Evolutionary conservation across 352 stramenopile genomes (phyloP), one percentile per base, ranked within the genome.

Genomic region (Globisporangium heterothallicum): DNA sequence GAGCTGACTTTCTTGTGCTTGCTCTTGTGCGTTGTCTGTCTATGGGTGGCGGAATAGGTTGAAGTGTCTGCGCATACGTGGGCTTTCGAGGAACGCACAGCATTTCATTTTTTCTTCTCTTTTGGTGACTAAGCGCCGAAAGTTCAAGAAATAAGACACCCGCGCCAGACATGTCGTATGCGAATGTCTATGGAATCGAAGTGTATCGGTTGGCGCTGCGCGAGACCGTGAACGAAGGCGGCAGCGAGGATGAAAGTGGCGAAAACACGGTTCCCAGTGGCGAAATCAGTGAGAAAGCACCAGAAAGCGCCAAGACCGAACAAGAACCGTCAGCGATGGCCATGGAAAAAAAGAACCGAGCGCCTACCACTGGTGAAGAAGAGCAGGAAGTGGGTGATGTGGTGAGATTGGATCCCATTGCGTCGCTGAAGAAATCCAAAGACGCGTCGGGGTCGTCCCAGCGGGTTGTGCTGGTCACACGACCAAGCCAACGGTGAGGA

Each of bases 381-480:
- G 36, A 58, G 47, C 44, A 29, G n/a, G 34, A 64, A 29, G 30
- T 68, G 50, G 24, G 41, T 42, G 10, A 44, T 14, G 44, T 61
- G 36, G 22, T 55, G 34, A 48, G 18, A 7, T 40, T 61, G 40
- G 47, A 56, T 16, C 55, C 47, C 25, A 43, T 61, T 6, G 24
- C 29, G 21, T 40, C 42, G 42, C 36, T 26, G 27, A 53, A 25
- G 9, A 30, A 26, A 24, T 8, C 30, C n/a, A 41, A 21, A 3
- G 26, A 49, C 25, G 24, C 29, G 12, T 14, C 53, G 25, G 13
- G 41, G 12, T 53, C 64, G 7, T 83, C 74, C 10, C 64, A 72
- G 18, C 64, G 63, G 16, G 80, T 92, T 8, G 68, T 92, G n/a
- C 60, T 92, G 19, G 76, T 92, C 12, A 89, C 75, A 7, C 66